phyloP scores from a whole-genome alignment of 2,329 filamentous ascomycete genomes.

The Didymella sp. region DNA sequence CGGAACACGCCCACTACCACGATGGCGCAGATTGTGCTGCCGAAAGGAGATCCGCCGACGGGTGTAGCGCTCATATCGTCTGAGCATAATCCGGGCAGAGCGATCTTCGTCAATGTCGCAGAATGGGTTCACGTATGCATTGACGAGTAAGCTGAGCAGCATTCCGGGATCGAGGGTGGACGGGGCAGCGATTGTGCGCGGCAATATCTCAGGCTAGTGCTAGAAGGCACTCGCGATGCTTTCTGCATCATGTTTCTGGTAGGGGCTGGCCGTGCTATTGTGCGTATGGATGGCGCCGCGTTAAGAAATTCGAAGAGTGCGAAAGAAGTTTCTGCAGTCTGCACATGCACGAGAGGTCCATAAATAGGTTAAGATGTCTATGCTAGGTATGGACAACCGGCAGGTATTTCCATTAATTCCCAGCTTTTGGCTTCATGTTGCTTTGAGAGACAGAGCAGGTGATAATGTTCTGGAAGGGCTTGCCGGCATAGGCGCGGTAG shows the following conservation, averaged over 20 bases:
- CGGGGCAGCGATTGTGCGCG: neutral
- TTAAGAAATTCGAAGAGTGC: constrained; percentile 3
- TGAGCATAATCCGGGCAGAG: constrained; percentile 52
- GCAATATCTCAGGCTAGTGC: neutral
- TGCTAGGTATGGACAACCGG: too few species aligned
- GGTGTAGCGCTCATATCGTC: constrained; percentile 49
- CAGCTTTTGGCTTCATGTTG: too few species aligned
- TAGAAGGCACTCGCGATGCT: neutral
- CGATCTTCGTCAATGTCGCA: constrained; percentile 54
- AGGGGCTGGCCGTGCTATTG: neutral
- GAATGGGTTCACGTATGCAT: constrained; percentile 34
- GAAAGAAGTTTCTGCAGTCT: neutral
- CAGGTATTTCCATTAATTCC: too few species aligned
- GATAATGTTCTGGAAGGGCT: too few species aligned
- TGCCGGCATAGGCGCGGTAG: too few species aligned
- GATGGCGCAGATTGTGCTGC: constrained; percentile 49
- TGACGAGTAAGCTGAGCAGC: constrained; percentile 16
- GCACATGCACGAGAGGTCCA: neutral
- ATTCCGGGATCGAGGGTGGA: constrained; percentile 16
- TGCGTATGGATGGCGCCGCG: constrained; percentile 7
- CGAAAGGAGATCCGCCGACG: constrained; percentile 43
- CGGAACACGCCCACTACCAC: too few species aligned
- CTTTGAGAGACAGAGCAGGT: too few species aligned
- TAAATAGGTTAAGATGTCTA: too few species aligned
- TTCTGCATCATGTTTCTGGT: constrained; percentile 1